Evolutionary conservation across 106 monocot genomes (phyloP).

Genomic region (Platanthera guangdongensis): DNA sequence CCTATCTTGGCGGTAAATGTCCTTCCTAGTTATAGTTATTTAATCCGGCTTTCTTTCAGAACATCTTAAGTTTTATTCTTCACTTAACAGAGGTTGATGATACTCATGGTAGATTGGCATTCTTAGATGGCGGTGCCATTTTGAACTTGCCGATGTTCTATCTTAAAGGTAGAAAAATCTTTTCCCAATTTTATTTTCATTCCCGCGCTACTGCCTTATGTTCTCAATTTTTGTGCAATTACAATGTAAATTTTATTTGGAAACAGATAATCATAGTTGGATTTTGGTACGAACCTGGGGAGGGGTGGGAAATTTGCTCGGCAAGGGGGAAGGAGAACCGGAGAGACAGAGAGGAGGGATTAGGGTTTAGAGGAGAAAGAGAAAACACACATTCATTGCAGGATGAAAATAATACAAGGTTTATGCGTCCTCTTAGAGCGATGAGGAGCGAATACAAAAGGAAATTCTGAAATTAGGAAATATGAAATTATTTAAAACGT

Average conservation of each 20-base stretch:
- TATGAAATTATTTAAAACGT: no score
- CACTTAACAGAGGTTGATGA: constrained; percentile 74
- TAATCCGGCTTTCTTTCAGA: background rate
- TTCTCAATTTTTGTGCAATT: background rate
- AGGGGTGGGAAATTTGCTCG: no score
- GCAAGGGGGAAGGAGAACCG: no score
- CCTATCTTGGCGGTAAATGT: constrained; percentile 82
- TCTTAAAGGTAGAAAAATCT: constrained; percentile 57
- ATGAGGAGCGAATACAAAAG: no score
- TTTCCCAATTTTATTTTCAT: background rate
- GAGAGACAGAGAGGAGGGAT: no score
- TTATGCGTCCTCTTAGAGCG: no score
- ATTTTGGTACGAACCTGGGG: background rate
- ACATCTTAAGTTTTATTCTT: constrained; percentile 3
- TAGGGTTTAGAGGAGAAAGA: no score
- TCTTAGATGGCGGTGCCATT: constrained; percentile 74
- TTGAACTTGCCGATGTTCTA: constrained; percentile 84
- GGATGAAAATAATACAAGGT: no score
- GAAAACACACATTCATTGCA: no score
- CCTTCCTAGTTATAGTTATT: constrained; percentile 3
- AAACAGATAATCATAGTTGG: background rate
- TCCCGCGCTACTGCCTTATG: background rate
- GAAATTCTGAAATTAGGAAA: no score
- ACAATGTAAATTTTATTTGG: background rate
- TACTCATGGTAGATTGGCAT: constrained; percentile 56